Percentiles rank a stretch among this genome's conserved stretches.
phyloP scores from a whole-genome alignment of 495 filamentous ascomycete species.

The Trichoderma erinaceum region DNA sequence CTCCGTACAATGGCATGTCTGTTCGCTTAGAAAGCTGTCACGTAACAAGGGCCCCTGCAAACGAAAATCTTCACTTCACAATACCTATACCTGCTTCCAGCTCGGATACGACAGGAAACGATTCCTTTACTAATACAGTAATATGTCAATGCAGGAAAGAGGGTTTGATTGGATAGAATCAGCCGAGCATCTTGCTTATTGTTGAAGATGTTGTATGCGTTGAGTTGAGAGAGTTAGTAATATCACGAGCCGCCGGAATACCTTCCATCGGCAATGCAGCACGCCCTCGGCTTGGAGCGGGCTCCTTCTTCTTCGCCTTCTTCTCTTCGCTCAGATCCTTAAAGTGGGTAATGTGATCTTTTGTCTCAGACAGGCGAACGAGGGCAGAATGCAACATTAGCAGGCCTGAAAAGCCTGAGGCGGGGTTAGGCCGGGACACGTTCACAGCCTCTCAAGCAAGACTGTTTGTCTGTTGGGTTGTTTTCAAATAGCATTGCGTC shows the following conservation, averaged over 20 bases:
- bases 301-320: neutral
- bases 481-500: neutral
- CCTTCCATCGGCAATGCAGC: neutral
- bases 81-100: neutral
- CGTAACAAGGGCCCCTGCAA: neutral
- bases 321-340: neutral
- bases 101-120: neutral
- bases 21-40: neutral
- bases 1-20: neutral
- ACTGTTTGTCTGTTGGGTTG: neutral
- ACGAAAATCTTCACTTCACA: neutral
- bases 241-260: neutral
- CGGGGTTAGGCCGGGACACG: slow-evolving; percentile 10
- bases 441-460: neutral
- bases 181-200: neutral
- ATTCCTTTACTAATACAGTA: neutral
- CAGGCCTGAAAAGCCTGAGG: neutral
- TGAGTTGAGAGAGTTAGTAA: neutral
- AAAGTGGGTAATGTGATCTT: slow-evolving; percentile 1
- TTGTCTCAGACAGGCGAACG: neutral
- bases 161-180: neutral
- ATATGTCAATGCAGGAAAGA: neutral
- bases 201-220: neutral
- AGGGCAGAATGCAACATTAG: slow-evolving; percentile 3
- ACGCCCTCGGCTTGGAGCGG: neutral